Evolutionary conservation across 1,139 yeast species (phyloP).

Genomic region (Casaregolazyma lundiana): DNA sequence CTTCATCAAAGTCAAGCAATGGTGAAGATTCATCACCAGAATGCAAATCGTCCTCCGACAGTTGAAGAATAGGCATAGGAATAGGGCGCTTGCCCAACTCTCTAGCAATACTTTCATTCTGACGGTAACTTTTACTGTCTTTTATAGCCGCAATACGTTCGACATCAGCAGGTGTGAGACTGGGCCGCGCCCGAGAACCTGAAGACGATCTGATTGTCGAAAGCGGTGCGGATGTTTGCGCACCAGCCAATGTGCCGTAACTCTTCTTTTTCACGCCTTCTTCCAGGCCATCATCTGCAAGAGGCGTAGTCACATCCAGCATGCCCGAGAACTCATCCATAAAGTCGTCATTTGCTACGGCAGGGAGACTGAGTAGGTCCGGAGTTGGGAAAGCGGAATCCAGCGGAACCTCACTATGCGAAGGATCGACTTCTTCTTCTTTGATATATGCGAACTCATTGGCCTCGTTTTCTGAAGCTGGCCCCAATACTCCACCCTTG

Average conservation of each 20-base stretch:
- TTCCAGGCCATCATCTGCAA: neutral
- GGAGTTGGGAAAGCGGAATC: neutral
- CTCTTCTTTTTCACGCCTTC: neutral
- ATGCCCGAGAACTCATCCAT: constrained; percentile 7
- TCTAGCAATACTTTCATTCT: constrained; percentile 17
- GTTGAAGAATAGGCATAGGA: constrained; percentile 24
- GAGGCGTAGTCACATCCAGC: constrained; percentile 1
- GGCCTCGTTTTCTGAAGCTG: no score
- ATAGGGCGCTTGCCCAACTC: constrained; percentile 16
- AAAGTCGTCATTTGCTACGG: constrained; percentile 5
- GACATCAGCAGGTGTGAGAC: constrained; percentile 31
- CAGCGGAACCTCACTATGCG: neutral
- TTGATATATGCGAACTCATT: neutral
- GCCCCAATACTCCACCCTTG: no score
- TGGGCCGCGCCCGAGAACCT: constrained; percentile 31
- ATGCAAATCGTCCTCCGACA: constrained; percentile 34
- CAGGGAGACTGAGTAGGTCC: constrained; percentile 3
- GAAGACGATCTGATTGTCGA: constrained; percentile 24
- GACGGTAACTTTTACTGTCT: constrained; percentile 3
- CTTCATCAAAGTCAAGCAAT: constrained; percentile 32
- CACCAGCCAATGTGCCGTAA: constrained; percentile 9
- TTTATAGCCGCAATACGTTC: constrained; percentile 15
- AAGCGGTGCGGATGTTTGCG: constrained; percentile 15
- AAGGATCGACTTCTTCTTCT: neutral
- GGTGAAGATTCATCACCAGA: constrained; percentile 35